A percentile compares a stretch with the other conserved stretches of the same genome.
Conservation (phyloP, 2,329 filamentous ascomycete genomes). For the Cercospora nicotianae region DNA sequence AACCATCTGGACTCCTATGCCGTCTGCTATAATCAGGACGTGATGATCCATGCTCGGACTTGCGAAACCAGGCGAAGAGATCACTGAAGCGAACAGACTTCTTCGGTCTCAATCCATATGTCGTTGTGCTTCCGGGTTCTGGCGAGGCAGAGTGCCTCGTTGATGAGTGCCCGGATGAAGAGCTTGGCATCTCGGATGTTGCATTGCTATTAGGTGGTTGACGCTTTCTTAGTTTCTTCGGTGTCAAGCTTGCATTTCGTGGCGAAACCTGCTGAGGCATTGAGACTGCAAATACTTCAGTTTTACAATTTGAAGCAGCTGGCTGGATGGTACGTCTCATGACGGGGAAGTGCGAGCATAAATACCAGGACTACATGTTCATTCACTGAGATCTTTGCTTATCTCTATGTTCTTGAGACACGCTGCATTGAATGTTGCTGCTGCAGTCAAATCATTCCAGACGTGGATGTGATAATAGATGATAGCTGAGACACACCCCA, state of each 20-base stretch:
- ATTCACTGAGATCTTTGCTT: neutral
- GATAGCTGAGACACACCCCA: neutral
- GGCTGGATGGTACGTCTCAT: neutral
- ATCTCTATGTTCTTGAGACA: neutral
- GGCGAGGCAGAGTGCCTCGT: neutral
- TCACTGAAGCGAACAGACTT: neutral
- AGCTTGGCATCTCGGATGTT: neutral
- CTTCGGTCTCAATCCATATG: neutral
- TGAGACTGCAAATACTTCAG: neutral
- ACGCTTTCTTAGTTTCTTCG: neutral
- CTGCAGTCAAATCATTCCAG: neutral
- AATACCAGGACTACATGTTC: neutral
- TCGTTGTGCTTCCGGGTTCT: neutral
- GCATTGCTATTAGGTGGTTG: too few relatives aligned
- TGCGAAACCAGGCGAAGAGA: neutral
- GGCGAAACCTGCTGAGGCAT: neutral
- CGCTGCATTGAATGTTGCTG: neutral
- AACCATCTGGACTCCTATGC: neutral
- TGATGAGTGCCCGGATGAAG: neutral
- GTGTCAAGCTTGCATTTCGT: neutral
- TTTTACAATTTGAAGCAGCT: neutral
- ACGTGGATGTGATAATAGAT: neutral
- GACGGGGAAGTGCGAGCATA: neutral
- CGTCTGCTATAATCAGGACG: neutral
- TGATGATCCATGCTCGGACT: neutral